These are phyloP conservation scores for Erodium maritimum DNA, from an alignment of 345 rosid species.

Conservation along the genomic window DNA sequence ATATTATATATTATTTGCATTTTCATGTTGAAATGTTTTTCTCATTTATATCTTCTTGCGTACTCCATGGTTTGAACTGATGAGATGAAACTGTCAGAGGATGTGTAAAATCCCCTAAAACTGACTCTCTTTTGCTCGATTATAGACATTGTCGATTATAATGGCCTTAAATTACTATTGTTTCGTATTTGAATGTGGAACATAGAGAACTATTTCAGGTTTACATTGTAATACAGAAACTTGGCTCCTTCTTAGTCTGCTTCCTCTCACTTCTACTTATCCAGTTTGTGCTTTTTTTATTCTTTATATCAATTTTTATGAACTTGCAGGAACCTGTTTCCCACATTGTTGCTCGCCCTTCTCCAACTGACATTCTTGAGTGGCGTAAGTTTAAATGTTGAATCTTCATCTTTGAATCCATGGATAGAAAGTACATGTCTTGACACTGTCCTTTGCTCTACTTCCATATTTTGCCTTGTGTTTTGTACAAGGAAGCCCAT, in stretches of 20 bases:
- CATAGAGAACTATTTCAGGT: too few relatives aligned
- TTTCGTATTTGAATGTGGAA: too few relatives aligned
- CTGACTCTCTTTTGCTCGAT: too few relatives aligned
- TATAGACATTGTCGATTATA: too few relatives aligned
- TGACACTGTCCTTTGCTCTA: background rate
- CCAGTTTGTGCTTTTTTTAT: background rate
- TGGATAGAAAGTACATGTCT: background rate
- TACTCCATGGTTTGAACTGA: background rate
- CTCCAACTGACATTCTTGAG: conserved; percentile 81
- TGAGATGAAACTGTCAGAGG: background rate
- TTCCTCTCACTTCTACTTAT: too few relatives aligned
- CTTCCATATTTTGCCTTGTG: background rate
- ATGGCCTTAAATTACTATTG: background rate
- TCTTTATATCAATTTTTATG: background rate
- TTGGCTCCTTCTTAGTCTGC: too few relatives aligned
- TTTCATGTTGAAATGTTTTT: background rate
- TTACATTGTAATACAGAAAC: too few relatives aligned
- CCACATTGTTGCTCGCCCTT: conserved; percentile 87
- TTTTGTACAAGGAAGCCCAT: too few relatives aligned
- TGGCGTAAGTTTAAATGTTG: conserved; percentile 70
- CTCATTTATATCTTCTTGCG: background rate
- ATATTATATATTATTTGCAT: background rate
- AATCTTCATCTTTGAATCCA: background rate
- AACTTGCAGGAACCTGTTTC: conserved; percentile 83
- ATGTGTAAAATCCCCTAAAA: background rate